A percentile compares a stretch with the other conserved stretches of the same genome.
These are phyloP conservation scores for Auxenochlorella pyrenoidosa DNA, from an alignment of 139 green algal species.

Conservation along the genomic window DNA sequence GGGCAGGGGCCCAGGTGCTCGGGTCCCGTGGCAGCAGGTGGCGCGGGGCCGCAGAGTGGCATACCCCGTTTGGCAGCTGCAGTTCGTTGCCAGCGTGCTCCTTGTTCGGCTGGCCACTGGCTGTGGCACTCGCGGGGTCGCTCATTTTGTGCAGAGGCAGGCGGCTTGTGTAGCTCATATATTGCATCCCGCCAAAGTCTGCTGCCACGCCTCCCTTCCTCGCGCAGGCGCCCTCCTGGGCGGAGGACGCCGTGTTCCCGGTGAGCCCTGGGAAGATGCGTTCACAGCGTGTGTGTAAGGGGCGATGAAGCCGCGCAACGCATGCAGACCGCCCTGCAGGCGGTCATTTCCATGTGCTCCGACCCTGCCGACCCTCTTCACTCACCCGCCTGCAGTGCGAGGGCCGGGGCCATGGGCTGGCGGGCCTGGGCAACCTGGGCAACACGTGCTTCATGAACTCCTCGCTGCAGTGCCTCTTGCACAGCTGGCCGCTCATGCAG, in stretches of 20 bases:
- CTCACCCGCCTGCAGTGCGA: background rate
- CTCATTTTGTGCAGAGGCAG: background rate
- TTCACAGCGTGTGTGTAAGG: too few species aligned
- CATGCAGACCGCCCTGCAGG: background rate
- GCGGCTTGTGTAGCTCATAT: background rate
- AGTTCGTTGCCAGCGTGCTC: too few species aligned
- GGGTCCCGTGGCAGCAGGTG: too few species aligned
- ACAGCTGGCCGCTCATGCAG: slow-evolving; percentile 80
- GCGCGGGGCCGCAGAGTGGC: too few species aligned
- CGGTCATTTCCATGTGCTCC: background rate
- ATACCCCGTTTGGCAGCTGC: too few species aligned
- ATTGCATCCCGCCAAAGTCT: background rate
- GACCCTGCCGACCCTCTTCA: too few species aligned
- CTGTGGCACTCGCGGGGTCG: too few species aligned
- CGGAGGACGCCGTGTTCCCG: slow-evolving; percentile 34
- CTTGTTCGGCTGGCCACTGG: too few species aligned
- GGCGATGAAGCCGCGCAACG: background rate
- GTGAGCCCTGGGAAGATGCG: slow-evolving; percentile 13
- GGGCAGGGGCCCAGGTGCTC: background rate
- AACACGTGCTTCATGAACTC: slow-evolving; percentile 99
- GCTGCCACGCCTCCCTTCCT: background rate
- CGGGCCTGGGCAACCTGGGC: slow-evolving; percentile 86
- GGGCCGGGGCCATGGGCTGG: slow-evolving; percentile 53
- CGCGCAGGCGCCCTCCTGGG: slow-evolving; percentile 35
- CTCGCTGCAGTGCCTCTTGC: slow-evolving; percentile 93